phyloP scores from a whole-genome alignment of 2,329 filamentous ascomycete species.

The Didymella pomorum region DNA sequence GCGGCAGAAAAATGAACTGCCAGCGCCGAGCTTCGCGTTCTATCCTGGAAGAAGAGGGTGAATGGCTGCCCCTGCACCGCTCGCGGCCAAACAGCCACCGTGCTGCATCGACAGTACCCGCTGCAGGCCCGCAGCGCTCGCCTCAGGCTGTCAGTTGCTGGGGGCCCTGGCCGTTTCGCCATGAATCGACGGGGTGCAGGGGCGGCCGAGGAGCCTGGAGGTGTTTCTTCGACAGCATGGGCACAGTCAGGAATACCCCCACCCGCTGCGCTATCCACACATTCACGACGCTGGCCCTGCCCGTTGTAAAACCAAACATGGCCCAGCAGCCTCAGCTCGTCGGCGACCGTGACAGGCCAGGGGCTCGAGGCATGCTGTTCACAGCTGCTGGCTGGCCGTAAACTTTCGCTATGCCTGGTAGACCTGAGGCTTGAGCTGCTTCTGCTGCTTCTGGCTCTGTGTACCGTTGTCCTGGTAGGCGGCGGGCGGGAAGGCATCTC shows the following conservation, averaged over 20 bases:
- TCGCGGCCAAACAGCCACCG: constrained; percentile 25
- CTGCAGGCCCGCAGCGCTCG: constrained; percentile 31
- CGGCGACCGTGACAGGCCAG: constrained; percentile 3
- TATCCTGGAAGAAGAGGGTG: constrained; percentile 34
- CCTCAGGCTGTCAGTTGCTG: constrained; percentile 29
- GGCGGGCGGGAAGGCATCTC: constrained; percentile 26
- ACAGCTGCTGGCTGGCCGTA: neutral
- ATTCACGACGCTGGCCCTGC: constrained; percentile 22
- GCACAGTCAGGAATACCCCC: constrained; percentile 40
- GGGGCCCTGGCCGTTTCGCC: constrained; percentile 42
- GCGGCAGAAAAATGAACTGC: constrained; percentile 42
- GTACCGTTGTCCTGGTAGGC: constrained; percentile 31
- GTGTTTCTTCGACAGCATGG: constrained; percentile 39
- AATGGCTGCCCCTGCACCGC: constrained; percentile 32
- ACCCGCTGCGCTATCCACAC: constrained; percentile 26
- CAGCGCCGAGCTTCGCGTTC: constrained; percentile 35
- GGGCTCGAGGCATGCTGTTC: constrained; percentile 5
- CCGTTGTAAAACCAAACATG: constrained; percentile 38
- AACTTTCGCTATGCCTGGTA: constrained; percentile 3
- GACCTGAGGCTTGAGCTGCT: constrained; percentile 1
- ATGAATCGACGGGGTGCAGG: constrained; percentile 38
- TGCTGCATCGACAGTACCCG: constrained; percentile 28
- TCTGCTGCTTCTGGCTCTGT: constrained; percentile 11
- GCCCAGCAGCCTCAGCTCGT: constrained; percentile 30
- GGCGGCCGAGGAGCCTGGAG: constrained; percentile 23